Base-by-base conservation (phyloP, 2,329 filamentous ascomycete genomes). In the Aspergillus sp. region DNA sequence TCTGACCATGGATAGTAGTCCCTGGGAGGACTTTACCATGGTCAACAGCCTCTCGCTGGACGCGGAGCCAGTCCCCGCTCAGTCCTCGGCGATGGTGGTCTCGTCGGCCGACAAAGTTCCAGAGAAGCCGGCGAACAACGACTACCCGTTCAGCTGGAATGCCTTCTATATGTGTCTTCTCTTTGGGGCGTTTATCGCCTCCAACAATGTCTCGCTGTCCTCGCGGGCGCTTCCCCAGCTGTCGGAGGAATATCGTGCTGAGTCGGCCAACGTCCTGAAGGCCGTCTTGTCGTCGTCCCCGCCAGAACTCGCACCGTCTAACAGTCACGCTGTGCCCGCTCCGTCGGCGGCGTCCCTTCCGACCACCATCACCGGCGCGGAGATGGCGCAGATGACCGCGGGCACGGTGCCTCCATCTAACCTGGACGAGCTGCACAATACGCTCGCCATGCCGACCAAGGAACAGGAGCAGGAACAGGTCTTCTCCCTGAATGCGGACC, bases 81-180 rank as follows among this genome's bases (percentile, higher is more conserved):
- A 61, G 49, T 46, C 59, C 36, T 54, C 55, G 6, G 44, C 65
- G 36, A 69, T 76, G 43, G 65, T 78, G 47, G 66, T 75, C 17
- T 62, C 72, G 4, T 69, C 74, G 54, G 71, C 72, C 55, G 74
- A 78, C 31, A 70, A 71, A 55, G 53, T 56, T 43, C 48, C 60
- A 42, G 70, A 71, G 44, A 75, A 71, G 57, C 60, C 67, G 41
- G 71, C 78, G 49, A 79, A 81, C 77, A 79, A 86, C 56, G 87
- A 90, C 61, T 89, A 92, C 64, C 89, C 91, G 47, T 76, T 77
- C 65, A 77, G 75, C 66, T 78, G 75, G 75, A 77, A 78, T 84
- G 90, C 65, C 76, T 97, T 64, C 81, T 97, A 71, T 88, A 96
- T 97, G 91, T 88, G 97, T 62, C 88, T 99, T 68, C 88, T 99